phyloP scores from a whole-genome alignment of 208 protist genomes.

The Lotmaria passim region DNA sequence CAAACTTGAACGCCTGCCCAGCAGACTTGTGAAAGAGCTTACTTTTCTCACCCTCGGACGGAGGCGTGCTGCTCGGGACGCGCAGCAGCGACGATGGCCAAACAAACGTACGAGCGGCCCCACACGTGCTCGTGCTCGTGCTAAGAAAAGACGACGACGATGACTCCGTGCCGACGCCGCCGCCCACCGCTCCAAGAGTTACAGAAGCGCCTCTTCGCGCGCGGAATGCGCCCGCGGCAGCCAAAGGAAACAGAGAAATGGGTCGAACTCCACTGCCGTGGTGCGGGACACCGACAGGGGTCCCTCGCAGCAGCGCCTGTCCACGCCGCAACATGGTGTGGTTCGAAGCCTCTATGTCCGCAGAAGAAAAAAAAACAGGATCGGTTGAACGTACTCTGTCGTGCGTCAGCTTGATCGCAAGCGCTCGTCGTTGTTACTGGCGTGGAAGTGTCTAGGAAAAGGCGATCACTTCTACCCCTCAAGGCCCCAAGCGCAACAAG shows the following conservation, averaged over 20 bases:
- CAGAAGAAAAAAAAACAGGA: conserved; percentile 11
- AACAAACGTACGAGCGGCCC: conserved; percentile 17
- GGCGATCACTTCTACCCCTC: no score
- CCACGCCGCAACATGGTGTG: conserved; percentile 11
- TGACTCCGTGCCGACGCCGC: background rate
- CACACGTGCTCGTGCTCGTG: conserved; percentile 1
- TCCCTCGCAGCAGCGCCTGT: background rate
- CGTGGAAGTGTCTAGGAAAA: no score
- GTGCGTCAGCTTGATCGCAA: no score
- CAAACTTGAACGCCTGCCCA: background rate
- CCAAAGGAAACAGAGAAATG: background rate
- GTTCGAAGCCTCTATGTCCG: background rate
- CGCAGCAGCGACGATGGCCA: conserved; percentile 29
- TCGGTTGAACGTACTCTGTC: no score
- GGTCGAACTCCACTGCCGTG: background rate
- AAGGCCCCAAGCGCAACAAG: no score
- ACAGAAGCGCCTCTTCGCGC: background rate
- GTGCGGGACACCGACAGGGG: background rate
- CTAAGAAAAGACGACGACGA: background rate
- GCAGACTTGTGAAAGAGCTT: conserved; percentile 11
- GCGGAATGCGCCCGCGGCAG: conserved; percentile 1
- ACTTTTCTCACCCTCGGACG: conserved; percentile 23
- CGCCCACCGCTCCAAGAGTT: background rate
- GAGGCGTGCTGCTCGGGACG: conserved; percentile 5
- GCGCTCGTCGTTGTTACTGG: no score